Evolutionary conservation across 768 basidiomycete genomes (phyloP), one percentile per base, ranked within the genome.

Genomic region (Suillus lakei): DNA sequence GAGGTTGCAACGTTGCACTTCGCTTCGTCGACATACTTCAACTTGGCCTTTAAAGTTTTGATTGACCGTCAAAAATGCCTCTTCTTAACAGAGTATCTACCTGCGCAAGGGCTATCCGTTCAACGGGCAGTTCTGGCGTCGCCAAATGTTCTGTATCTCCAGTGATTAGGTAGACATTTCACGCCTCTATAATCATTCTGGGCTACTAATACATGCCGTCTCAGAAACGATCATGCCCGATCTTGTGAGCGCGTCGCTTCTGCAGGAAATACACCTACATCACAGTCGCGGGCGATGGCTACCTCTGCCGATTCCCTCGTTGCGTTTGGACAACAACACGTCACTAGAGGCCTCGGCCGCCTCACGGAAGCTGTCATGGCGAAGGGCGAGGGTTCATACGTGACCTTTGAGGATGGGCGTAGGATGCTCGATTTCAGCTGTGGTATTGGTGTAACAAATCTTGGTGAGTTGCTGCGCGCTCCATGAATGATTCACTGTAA

Each of bases 391-490:
- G 93, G 94, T 16, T 88, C 91, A 1, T 92, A 91, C 69, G 85
- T 94, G 62, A 79, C 80, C 34, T 88, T 90, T 63, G 84, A 89
- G 34, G 90, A 94, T 67, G 95, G 93, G 4, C 82, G 85, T 64
- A 85, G 82, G 70, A 73, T 92, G 73, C 82, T 98, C 59, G 96
- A 98, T 75, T 96, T 96, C 71, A 95, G 91, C 13, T 86, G 86
- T 71, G 95, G 95, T 12, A 96, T 94, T 68, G 93, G 92, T 34
- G 95, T 97, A 2, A 92, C 93, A 1, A 89, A 87, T 75, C 83
- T 96, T 21, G 94, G 93, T 91, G 64, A 64, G 80, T 72, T 59
- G 43, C 18, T 28, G n/a, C 6, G 36, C 38, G 50, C 21, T 54
- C 32, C 55, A 56, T n/a, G 21, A 34, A 54, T 34, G 21, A n/a